Base-by-base conservation (phyloP, 805 yeast species). In the Nakazawaea anatomiae region DNA sequence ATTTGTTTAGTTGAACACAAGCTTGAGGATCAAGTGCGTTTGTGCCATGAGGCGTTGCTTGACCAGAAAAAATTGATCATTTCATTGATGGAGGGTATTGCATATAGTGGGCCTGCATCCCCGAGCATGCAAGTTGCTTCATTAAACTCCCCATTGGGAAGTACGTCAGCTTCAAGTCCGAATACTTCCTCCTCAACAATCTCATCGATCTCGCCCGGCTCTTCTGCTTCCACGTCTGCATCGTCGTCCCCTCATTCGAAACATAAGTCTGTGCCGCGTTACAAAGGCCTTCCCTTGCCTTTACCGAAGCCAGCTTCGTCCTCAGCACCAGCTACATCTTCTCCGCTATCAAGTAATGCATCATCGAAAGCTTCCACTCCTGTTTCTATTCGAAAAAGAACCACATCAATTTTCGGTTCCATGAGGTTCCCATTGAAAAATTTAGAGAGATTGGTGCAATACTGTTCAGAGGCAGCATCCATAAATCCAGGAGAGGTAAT, bases 1-100 rank as follows among this genome's bases (percentile, higher is more conserved):
- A 70, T 87, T 44, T 94, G 99, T 60, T 73, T 87, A 31, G 78
- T 88, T 36, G 97, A 91, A 64, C 96, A 90, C 67, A 78, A 83
- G 59, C 79, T 87, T 9, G 90, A 84, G 60, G 90, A 89, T 57
- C 83, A 83, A 35, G 80, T 92, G 8, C 88, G 86, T 60, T 58
- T 74, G 36, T 71, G 83, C 44, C 96, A 92, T 57, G 98, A 94
- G 57, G 73, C 76, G 18, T 70, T 92, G 3, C 68, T 77, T 3
- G 97, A 91, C 49, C 96, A 89, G 50, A 74, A 77, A 29, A 75
- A 74, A 8, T 60, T 79, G 14, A 70, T 89, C 4, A 56, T 66
- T 4, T 58, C 64, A 50, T 70, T 82, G 36, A 63, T 69, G 27
- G 81, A 76, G 39, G 65, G 73, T 28, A 57, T 79, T 39, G 57